Evolutionary conservation across 306 rosid species (phyloP), one percentile per base, ranked within the genome.

Genomic region (Cicer yamashitae): DNA sequence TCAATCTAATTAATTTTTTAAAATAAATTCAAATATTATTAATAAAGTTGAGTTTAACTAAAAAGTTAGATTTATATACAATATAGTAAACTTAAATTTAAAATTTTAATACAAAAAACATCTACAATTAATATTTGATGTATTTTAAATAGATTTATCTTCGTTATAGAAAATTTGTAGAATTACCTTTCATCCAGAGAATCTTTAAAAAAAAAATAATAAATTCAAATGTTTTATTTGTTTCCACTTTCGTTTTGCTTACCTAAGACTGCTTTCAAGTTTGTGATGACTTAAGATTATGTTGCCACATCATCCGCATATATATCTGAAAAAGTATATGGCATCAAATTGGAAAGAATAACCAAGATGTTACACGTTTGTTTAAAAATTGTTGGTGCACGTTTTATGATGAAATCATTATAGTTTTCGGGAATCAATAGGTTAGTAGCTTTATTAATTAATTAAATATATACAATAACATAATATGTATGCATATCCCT

Each of bases 251-350:
- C 46, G 48, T 70, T 53, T 2, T 62, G 67, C 83, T 80, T 79
- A 60, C 78, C n/a, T 61, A 77, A 45, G 82, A 56, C 78, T 62
- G 68, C 67, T 74, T 82, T 74, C 72, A 14, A 66, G 78, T 78
- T 54, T 80, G 73, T 52, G 77, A 79, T 83, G 81, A 74, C 77
- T 76, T 38, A 40, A 66, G 88, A 86, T 89, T 79, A 79, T 53
- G 77, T 60, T 59, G 79, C 84, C 88, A 75, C 82, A 46, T 79
- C 88, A 79, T 51, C 13, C 12, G 37, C 72, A 4, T 66, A 4
- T 11, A 4, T 66, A 4, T 11, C 44, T 7, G 1, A 67, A 64
- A 78, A 71, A 77, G 66, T 81, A 61, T 72, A 67, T 71, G 64
- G 78, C 83, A 80, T 60, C 59, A 60, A 50, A 22, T 11, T 48